Percentiles rank a stretch among this genome's conserved stretches.
These are phyloP conservation scores for Metschnikowia colocasiae DNA, from an alignment of 805 yeast species.

Conservation along the genomic window DNA sequence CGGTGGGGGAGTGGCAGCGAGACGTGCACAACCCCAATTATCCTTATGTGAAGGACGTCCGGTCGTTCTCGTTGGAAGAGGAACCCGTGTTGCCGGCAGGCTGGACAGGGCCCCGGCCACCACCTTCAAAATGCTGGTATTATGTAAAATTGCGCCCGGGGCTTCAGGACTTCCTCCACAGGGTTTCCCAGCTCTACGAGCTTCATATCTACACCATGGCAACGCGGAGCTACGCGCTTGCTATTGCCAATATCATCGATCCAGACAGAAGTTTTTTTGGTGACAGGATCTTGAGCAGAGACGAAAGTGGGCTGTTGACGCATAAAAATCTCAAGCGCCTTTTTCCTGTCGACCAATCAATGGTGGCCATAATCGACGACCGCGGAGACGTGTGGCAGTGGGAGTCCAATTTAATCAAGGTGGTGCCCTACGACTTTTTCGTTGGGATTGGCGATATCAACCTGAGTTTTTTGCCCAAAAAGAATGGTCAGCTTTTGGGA, in stretches of 20 bases:
- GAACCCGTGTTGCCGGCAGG: constrained; percentile 56
- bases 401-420: constrained; percentile 88
- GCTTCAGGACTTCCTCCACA: constrained; percentile 63
- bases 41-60: constrained; percentile 78
- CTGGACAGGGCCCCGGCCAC: constrained; percentile 58
- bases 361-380: constrained; percentile 96
- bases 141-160: constrained; percentile 93
- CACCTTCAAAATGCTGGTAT: constrained; percentile 72
- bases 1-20: constrained; percentile 92
- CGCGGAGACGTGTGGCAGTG: constrained; percentile 99
- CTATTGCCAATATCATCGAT: constrained; percentile 86
- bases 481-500: constrained; percentile 52
- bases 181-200: constrained; percentile 66
- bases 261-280: constrained; percentile 86
- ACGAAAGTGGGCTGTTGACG: constrained; percentile 89
- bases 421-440: constrained; percentile 91
- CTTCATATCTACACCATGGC: constrained; percentile 98
- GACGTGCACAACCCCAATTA: constrained; percentile 85
- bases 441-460: constrained; percentile 98
- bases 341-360: constrained; percentile 92
- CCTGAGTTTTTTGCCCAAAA: constrained; percentile 84
- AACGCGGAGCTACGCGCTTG: constrained; percentile 85
- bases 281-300: constrained; percentile 86
- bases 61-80: constrained; percentile 73
- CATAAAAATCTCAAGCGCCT: constrained; percentile 83